A percentile compares a stretch with the other conserved stretches of the same genome.
Evolutionary conservation across 2,329 filamentous ascomycete species (phyloP).

Genomic region (Penicillium sp.): DNA sequence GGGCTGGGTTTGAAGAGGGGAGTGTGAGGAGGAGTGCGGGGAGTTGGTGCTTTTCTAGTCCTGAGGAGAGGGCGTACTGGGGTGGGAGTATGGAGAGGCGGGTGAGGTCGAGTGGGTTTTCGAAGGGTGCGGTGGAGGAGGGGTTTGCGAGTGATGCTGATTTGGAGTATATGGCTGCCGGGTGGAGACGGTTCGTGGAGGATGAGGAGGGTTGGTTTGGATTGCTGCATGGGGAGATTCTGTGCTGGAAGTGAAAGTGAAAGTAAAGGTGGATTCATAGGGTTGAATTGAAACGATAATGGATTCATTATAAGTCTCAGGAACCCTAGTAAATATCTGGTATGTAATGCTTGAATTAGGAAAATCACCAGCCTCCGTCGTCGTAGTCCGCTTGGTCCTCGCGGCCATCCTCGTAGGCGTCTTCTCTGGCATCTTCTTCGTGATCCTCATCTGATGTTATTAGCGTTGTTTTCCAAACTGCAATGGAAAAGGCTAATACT

Average conservation of each 20-base stretch:
- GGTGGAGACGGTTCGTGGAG: slow-evolving; percentile 34
- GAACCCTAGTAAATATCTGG: neutral
- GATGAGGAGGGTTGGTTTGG: slow-evolving; percentile 38
- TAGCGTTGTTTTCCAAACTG: neutral
- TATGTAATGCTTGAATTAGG: neutral
- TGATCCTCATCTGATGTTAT: slow-evolving; percentile 9
- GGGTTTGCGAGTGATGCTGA: slow-evolving; percentile 31
- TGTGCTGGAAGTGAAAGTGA: slow-evolving; percentile 32
- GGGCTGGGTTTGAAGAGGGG: slow-evolving; percentile 31
- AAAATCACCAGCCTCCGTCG: slow-evolving; percentile 8
- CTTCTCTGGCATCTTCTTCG: slow-evolving; percentile 6
- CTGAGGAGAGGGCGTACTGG: slow-evolving; percentile 34
- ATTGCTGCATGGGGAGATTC: slow-evolving; percentile 36
- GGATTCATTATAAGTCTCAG: neutral
- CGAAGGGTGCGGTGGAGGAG: slow-evolving; percentile 26
- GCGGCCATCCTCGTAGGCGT: slow-evolving; percentile 23
- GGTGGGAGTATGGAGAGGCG: slow-evolving; percentile 34
- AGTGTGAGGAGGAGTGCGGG: slow-evolving; percentile 29
- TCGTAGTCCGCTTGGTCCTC: slow-evolving; percentile 18
- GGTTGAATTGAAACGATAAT: neutral
- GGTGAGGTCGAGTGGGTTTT: slow-evolving; percentile 26
- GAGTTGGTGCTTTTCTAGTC: slow-evolving; percentile 35
- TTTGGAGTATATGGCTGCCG: slow-evolving; percentile 30
- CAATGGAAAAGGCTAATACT: slow-evolving; percentile 18
- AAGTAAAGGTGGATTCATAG: slow-evolving; percentile 17